These are phyloP conservation scores for Penicillium malachiteum DNA, from an alignment of 495 filamentous ascomycete species.

Conservation along the genomic window DNA sequence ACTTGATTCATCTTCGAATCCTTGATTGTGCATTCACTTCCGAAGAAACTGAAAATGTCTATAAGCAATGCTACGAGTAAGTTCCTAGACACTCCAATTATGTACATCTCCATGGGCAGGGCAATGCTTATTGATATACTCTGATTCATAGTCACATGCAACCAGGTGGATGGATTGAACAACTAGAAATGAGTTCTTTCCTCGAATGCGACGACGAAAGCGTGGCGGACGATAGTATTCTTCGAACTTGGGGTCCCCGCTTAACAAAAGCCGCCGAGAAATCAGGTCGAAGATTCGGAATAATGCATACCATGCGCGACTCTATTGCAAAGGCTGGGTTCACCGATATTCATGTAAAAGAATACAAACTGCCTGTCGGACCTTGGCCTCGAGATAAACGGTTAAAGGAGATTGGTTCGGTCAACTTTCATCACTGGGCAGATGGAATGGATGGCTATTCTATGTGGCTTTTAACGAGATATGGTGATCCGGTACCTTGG, in stretches of 20 bases:
- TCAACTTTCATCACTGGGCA: slow-evolving; percentile 1
- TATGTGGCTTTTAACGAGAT: slow-evolving; percentile 6
- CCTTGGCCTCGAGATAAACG: slow-evolving; percentile 5
- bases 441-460: slow-evolving; percentile 3
- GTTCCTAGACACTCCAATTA: not conserved
- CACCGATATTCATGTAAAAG: slow-evolving; percentile 2
- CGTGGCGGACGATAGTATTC: not conserved
- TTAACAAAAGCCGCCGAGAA: not conserved
- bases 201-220: slow-evolving; percentile 40
- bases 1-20: slow-evolving; percentile 16
- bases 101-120: not conserved
- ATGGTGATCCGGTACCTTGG: slow-evolving; percentile 3
- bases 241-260: slow-evolving; percentile 3
- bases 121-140: not conserved
- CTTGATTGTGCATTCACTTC: not conserved
- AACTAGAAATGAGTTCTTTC: slow-evolving; percentile 43
- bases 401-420: slow-evolving; percentile 1
- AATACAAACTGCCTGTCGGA: slow-evolving; percentile 4
- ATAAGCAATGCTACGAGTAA: slow-evolving; percentile 9
- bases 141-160: not conserved
- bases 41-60: not conserved
- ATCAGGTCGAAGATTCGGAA: not conserved
- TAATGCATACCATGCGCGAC: not conserved
- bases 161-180: slow-evolving; percentile 53
- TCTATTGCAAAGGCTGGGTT: not conserved